Evolutionary conservation across 2,329 filamentous ascomycete genomes (phyloP), one percentile per base, ranked within the genome.

Genomic region (Fusarium vanettenii): DNA sequence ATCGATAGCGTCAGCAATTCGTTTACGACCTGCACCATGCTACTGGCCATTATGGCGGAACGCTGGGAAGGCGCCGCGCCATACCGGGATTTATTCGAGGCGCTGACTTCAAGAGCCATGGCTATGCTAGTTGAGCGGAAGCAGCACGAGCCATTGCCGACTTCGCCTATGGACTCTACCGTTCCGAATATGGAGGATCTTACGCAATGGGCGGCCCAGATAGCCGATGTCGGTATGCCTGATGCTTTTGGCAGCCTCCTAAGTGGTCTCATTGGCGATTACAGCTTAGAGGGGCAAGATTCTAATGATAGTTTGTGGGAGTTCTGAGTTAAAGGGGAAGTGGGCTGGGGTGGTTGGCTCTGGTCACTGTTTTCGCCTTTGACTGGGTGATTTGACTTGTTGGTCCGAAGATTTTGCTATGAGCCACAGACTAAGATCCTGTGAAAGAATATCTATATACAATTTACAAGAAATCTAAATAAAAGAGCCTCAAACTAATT

Each of bases 51-150:
- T 9, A 80, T 83, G 20, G 80, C 80, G 1, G 80, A 83, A 31
- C 72, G 79, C 1, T 82, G 81, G 80, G 68, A 69, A 14, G 64
- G 41, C 16, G 81, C 79, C 1, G 76, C 79, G 4, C 78, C 81
- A 1, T 82, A 82, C 65, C 75, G 81, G 6, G 80, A 83, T 62
- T 73, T 82, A 10, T 83, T 82, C 50, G 80, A 81, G n/a, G 70
- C 73, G 1, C 71, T 83, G 2, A 29, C 50, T 6, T 20, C 50
- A 5, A 31, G 50, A 6, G 50, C 50, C 5, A 56, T 56, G 29
- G 50, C 50, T 16, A 56, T 56, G 50, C 27, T 56, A 6, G 50
- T 56, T 20, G 29, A 56, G 8, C 11, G 50, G 9, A 56, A 56
- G 27, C 50, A 56, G 14, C 27, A 56, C 8, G 50, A 56, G 11